Percentiles rank a stretch among this genome's conserved stretches.
phyloP scores from a whole-genome alignment of 2,329 filamentous ascomycete genomes.

The Boeremia exigua region DNA sequence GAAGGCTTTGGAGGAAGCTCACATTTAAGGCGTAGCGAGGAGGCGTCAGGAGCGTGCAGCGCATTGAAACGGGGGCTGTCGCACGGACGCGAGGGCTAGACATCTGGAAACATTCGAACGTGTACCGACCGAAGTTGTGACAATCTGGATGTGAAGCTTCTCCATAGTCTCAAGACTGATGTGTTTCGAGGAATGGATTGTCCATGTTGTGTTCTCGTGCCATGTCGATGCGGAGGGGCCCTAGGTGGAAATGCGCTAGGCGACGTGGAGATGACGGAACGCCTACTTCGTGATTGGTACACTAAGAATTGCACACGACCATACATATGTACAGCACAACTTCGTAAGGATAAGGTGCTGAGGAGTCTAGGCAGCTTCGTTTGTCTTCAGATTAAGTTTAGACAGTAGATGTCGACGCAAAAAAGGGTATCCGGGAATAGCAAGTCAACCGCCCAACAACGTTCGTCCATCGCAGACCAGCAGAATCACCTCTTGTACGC shows the following conservation, averaged over 20 bases:
- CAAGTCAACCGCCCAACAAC: slow-evolving; percentile 4
- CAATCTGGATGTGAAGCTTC: background rate
- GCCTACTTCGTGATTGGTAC: background rate
- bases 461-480: too few relatives aligned
- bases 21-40: slow-evolving; percentile 13
- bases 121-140: slow-evolving; percentile 2
- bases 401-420: background rate
- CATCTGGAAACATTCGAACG: slow-evolving; percentile 6
- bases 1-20: background rate
- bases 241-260: slow-evolving; percentile 5
- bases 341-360: too few relatives aligned
- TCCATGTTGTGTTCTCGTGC: background rate
- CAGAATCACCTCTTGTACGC: slow-evolving; percentile 40
- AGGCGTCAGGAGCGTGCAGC: slow-evolving; percentile 13
- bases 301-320: too few relatives aligned
- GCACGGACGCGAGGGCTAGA: slow-evolving; percentile 15
- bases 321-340: too few relatives aligned
- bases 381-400: background rate
- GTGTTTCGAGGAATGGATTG: background rate
- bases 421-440: slow-evolving; percentile 15
- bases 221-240: background rate
- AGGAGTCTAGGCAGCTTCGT: background rate
- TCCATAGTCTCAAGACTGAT: background rate
- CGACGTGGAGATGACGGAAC: background rate
- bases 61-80: slow-evolving; percentile 19